Base-by-base conservation (phyloP, 495 filamentous ascomycete genomes). In the Penicillium angulare region DNA sequence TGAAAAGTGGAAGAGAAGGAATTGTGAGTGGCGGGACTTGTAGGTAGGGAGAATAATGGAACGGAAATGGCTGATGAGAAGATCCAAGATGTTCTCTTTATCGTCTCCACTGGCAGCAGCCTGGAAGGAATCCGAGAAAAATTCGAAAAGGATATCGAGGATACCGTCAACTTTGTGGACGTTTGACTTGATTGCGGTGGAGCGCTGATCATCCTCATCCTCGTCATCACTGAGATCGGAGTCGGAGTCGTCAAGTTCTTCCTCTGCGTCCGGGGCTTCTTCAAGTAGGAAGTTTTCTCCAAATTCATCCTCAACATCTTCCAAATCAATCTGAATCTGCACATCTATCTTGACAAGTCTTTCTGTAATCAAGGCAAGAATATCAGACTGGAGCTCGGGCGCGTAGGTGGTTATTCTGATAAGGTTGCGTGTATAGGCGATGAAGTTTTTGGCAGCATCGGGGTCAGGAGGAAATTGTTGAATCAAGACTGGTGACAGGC, bases 111-210 rank as follows among this genome's bases (percentile, higher is more conserved):
- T 69, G 47, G 67, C 71, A 23, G 67, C 71, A 23, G 81, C 65
- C 21, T 76, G 68, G 60, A 96, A 90, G 7, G 83, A 76, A 16
- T 82, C 75, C 5, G 83, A 79, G 68, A 95, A 96, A 48, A 89
- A 82, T 42, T 81, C 82, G 70, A 99, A 97, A 0, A 99, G 80
- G 10, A 86, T 74, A 64, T 97, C 90, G 48, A 99, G 79, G 53
- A 96, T 87, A n/a, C 82, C 78, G 66, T 99, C 93, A 73, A 99
- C 84, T 65, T 96, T 99, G 57, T 85, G 82, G 38, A 97, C 84
- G 57, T 90, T 92, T 39, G 81, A 80, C 60, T 85, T 90, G 39
- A 95, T 77, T 17, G 79, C 77, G 48, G 85, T 79, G 7, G 80
- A 46, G 9, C 76, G 76, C 44, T 65, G 61, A 9, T 73, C 67